These are phyloP conservation scores for Mortierella alpina DNA, from an alignment of 192 early-diverging fungal genomes.

Conservation along the genomic window DNA sequence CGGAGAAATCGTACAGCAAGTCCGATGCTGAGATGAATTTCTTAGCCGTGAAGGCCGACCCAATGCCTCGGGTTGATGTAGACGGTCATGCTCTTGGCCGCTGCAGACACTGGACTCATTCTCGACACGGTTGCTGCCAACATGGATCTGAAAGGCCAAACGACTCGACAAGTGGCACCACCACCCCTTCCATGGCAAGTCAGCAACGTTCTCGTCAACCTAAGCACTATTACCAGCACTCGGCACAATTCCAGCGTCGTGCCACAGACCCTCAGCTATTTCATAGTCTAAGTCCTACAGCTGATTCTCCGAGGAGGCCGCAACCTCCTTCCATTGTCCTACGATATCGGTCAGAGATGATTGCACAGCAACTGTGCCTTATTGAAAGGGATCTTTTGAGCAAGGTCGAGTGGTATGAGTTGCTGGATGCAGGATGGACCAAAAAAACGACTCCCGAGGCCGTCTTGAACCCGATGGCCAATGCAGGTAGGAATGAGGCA, in stretches of 20 bases:
- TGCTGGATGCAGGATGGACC: conserved; percentile 64
- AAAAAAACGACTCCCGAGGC: conserved; percentile 36
- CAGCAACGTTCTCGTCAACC: too few relatives aligned
- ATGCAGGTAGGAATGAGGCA: neutral
- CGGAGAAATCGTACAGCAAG: too few relatives aligned
- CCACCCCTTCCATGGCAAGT: too few relatives aligned
- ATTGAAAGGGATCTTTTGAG: conserved; percentile 64
- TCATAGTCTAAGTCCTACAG: neutral
- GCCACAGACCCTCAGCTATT: neutral
- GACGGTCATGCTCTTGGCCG: too few relatives aligned
- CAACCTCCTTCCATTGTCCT: conserved; percentile 46
- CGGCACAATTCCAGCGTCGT: neutral
- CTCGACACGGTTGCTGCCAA: too few relatives aligned
- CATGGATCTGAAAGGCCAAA: too few relatives aligned
- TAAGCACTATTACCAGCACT: too few relatives aligned
- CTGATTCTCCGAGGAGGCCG: neutral
- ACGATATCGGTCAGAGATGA: conserved; percentile 57
- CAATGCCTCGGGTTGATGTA: too few relatives aligned
- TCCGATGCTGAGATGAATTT: too few relatives aligned
- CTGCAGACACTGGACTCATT: too few relatives aligned
- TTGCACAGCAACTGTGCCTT: conserved; percentile 68
- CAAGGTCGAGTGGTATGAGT: conserved; percentile 64
- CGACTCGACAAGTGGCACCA: too few relatives aligned
- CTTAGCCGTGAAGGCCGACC: too few relatives aligned
- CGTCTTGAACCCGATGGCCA: neutral